These are phyloP conservation scores for Imleria badia DNA, from an alignment of 768 basidiomycete genomes.

Conservation along the genomic window DNA sequence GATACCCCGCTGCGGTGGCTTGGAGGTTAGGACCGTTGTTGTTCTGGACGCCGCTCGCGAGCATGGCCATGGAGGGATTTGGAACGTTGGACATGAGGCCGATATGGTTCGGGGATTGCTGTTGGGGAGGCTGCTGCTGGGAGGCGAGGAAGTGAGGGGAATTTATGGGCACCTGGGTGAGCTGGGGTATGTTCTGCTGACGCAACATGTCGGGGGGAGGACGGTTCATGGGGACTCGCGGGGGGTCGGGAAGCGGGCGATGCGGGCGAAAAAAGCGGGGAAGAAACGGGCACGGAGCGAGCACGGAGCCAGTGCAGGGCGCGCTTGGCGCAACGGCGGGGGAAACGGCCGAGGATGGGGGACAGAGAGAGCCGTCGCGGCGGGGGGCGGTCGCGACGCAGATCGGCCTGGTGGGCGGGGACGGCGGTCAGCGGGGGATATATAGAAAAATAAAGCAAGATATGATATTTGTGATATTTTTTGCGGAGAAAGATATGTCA, in stretches of 20 bases:
- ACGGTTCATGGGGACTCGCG: slow-evolving; percentile 46
- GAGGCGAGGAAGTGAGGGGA: slow-evolving; percentile 37
- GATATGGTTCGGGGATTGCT: slow-evolving; percentile 35
- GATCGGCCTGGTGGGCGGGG: slow-evolving; percentile 17
- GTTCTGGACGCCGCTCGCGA: slow-evolving; percentile 31
- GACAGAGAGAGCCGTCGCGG: slow-evolving; percentile 7
- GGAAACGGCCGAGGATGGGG: slow-evolving; percentile 1
- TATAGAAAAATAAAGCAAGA: slow-evolving; percentile 25
- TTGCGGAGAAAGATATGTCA: slow-evolving; percentile 27
- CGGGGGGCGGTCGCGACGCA: slow-evolving; percentile 13
- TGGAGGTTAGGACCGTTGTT: slow-evolving; percentile 23
- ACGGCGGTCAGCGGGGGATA: slow-evolving; percentile 2
- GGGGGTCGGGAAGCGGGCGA: not conserved
- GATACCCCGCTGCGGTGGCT: slow-evolving; percentile 24
- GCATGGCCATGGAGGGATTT: slow-evolving; percentile 40
- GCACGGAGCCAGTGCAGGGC: not conserved
- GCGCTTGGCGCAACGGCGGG: slow-evolving; percentile 1
- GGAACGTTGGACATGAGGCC: slow-evolving; percentile 36
- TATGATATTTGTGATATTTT: slow-evolving; percentile 30
- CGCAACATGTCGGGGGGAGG: slow-evolving; percentile 46
- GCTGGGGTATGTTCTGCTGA: slow-evolving; percentile 40
- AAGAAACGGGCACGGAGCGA: not conserved
- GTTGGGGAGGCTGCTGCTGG: slow-evolving; percentile 37
- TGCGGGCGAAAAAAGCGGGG: slow-evolving; percentile 4
- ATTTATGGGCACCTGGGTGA: slow-evolving; percentile 37